Base-by-base conservation (phyloP, 2,329 filamentous ascomycete species). In the Leptosphaerulina australis region DNA sequence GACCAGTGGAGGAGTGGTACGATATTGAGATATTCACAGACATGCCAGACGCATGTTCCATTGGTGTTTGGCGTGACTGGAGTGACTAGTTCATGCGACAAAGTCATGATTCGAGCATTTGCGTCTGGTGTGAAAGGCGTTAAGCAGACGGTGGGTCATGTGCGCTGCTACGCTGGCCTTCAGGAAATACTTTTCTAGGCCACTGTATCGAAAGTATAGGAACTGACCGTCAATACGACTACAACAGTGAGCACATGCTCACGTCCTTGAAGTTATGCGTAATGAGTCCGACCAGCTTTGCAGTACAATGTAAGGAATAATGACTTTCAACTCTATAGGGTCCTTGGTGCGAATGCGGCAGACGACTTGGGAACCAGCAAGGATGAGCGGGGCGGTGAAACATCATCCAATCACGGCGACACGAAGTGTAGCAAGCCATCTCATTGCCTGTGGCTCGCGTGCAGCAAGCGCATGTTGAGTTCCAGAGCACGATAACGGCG, bases 1-100 rank as follows among this genome's bases (percentile, higher is more conserved):
- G 70, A 30, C 64, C 69, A 44, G 66, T 61, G 43, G 76, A 76
- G 45, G 79, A 82, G 64, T 72, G 76, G 48, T 81, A 89, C 46
- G 67, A 73, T 6, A 70, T 81, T 5, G 77, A 80, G 58, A 60
- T 80, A 15, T 75, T 74, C 33, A 73, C 71, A 12, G 79, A 81
- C 55, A 71, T 73, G 46, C 71, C 71, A 6, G 68, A 78, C 35
- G 74, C 70, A 12, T 70, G 78, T 24, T 67, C 71, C 2, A 66
- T 75, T 37, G 79, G 79, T 11, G 74, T 70, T 17, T 79, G 77
- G 77, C 75, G 74, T 43, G 64, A 66, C 25, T 76, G 75, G 73
- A 69, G 77, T 55, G 71, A 74, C 39, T 70, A 53, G 40, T 31
- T 18, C 40, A 41, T 41, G 39, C 21, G 50, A 53, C 50, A 21